phyloP scores from a whole-genome alignment of 164 flowering plant genomes.

The Dillenia suffruticosa region DNA sequence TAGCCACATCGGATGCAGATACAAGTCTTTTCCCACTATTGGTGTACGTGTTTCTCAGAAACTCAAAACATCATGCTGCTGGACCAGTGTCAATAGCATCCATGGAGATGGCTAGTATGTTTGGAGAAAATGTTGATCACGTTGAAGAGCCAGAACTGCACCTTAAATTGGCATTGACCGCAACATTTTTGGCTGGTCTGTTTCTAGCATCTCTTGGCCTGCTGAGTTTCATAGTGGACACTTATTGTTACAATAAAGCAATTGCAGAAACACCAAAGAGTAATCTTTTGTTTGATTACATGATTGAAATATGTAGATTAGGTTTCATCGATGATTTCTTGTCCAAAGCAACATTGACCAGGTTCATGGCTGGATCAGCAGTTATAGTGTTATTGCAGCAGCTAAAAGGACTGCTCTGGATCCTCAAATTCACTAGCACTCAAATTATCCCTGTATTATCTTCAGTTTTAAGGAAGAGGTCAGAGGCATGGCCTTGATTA shows the following conservation, averaged over 20 bases:
- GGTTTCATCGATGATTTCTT: constrained; percentile 73
- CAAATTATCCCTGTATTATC: constrained; percentile 54
- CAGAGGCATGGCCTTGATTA: background rate
- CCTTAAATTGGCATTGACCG: constrained; percentile 54
- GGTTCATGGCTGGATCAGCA: constrained; percentile 80
- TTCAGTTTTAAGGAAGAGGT: constrained; percentile 44
- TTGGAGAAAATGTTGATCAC: no score
- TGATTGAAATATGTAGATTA: constrained; percentile 33
- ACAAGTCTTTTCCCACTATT: no score
- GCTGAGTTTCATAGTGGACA: constrained; percentile 31
- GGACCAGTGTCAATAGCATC: no score
- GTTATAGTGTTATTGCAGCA: constrained; percentile 68
- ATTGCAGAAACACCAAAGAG: no score
- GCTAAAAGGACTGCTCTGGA: constrained; percentile 67
- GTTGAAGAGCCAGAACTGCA: constrained; percentile 32
- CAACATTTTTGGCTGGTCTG: constrained; percentile 55
- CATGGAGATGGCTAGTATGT: no score
- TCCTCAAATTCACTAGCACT: constrained; percentile 65
- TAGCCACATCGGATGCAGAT: no score
- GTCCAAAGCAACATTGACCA: constrained; percentile 65
- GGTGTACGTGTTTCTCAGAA: no score
- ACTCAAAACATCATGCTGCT: no score
- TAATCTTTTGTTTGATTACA: background rate
- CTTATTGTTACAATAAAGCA: no score
- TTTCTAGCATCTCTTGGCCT: constrained; percentile 54